Evolutionary conservation across 768 basidiomycete genomes (phyloP), one percentile per base, ranked within the genome.

Genomic region (Ephemerocybe angulata): DNA sequence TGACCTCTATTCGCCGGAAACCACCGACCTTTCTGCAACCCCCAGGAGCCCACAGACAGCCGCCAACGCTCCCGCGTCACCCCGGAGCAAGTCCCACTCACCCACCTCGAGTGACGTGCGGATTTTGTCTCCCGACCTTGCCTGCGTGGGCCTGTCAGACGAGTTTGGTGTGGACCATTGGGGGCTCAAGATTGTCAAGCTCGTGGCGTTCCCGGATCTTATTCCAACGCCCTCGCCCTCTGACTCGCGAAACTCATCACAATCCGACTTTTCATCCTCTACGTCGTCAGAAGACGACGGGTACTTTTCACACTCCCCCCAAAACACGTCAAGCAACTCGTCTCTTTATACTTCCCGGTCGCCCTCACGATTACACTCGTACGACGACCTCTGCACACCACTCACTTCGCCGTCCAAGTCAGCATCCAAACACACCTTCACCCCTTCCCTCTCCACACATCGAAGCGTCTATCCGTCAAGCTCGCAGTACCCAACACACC

Each of bases 171-270:
- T 83, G 30, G 85, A 88, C 54, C 77, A 80, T 47, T 91, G 89
- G 89, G 79, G 80, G 22, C 76, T 86, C 57, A 90, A 91, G 72
- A 80, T 91, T 40, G 75, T 91, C 57, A 88, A 89, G 69, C 76
- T 90, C 13, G 76, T 91, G 35, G 87, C 88, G 5, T 90, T 83
- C 65, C 86, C 87, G 0, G 87, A 89, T 56, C 76, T 90, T 51
- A 84, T 87, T 28, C 74, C 77, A n/a, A 48, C 67, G 35, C 57
- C 64, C 29, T 28, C 67, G 17, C 61, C 53, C 60, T 19, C 53
- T n/a, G n/a, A n/a, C 35, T 58, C 57, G 10, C 47, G 66, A 52
- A 57, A 54, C 49, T 49, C 54, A n/a, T 21, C 43, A 31, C 4
- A 41, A 33, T 38, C 46, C 46, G 37, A 54, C 53, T 51, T 30